Base-by-base conservation (phyloP, 2,329 filamentous ascomycete species). In the Hypoxylon rubiginosum region DNA sequence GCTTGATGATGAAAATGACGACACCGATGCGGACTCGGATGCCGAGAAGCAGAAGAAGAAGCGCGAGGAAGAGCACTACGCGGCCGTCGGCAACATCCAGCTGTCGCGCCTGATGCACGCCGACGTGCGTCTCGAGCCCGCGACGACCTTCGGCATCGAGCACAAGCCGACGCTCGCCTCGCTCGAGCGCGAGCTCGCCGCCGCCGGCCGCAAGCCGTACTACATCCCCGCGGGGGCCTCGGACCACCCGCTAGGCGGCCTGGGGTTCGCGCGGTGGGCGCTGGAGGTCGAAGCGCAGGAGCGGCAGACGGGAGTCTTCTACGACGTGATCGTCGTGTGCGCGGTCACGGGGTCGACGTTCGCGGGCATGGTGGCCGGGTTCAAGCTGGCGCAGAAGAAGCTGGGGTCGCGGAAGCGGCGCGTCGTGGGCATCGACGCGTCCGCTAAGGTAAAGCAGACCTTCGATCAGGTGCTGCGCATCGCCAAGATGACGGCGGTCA, bases 151-250 rank as follows among this genome's bases (percentile, higher is more conserved):
- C 72, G 89, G 90, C 26, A 92, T 92, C 70, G 88, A 88, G 77
- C 90, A 92, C 79, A 91, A 91, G 78, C 77, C 79, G 0, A 89
- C 88, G 0, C 82, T 90, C 3, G 82, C 83, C 53, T 77, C 81
- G 0, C 80, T 91, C 3, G 82, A 84, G 45, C 78, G 84, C 13
- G 86, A 90, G 72, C 83, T 89, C 15, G 78, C 81, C 62, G 75
- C 72, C 0, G 75, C 75, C 1, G 90, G 88, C 0, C 83, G 84
- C 39, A 89, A 86, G 75, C 88, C 90, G 0, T 93, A 92, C 74
- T 91, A 90, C 73, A 91, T 92, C 68, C 91, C 91, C 3, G 90
- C 90, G 0, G 90, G 90, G 0, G 90, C 90, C 1, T 90, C 87
- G 0, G 90, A 92, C 75, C 90, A 92, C 74, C 88, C 88, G 0